Conservation (phyloP, 306 rosid genomes). For the Pyrus bretschneideri region DNA sequence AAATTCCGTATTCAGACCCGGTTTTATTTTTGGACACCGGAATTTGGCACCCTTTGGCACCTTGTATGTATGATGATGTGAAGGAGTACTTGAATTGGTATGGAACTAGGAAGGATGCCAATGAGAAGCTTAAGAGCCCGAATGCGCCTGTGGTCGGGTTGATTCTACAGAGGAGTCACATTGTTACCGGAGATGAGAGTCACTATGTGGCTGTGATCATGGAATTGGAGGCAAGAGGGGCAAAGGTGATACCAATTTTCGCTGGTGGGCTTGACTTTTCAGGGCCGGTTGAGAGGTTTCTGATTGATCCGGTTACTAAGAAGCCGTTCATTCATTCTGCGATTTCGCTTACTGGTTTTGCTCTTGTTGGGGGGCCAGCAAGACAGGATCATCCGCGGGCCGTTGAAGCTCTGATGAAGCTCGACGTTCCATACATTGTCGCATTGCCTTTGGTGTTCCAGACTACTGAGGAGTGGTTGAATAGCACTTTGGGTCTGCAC, state of each 20-base stretch:
- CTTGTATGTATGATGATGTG: conserved; percentile 95
- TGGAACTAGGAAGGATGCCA: conserved; percentile 83
- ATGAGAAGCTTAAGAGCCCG: conserved; percentile 69
- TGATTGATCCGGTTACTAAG: conserved; percentile 77
- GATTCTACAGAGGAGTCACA: conserved; percentile 92
- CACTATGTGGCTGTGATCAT: conserved; percentile 97
- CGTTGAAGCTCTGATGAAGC: conserved; percentile 72
- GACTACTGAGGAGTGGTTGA: conserved; percentile 97
- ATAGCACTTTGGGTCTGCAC: conserved; percentile 90
- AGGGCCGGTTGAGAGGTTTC: conserved; percentile 85
- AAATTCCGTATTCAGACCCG: conserved; percentile 79
- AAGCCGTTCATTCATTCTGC: conserved; percentile 72
- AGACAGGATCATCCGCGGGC: conserved; percentile 99
- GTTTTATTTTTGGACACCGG: conserved; percentile 87
- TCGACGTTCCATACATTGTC: conserved; percentile 90
- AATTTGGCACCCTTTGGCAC: conserved; percentile 98
- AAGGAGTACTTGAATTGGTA: conserved; percentile 98
- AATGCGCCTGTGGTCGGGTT: conserved; percentile 63
- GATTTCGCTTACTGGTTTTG: conserved; percentile 86
- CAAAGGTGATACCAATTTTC: conserved; percentile 87
- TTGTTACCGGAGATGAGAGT: conserved; percentile 95
- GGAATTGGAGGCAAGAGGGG: conserved; percentile 96
- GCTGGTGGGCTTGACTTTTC: conserved; percentile 95
- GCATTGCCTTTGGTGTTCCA: conserved; percentile 97
- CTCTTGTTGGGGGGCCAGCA: conserved; percentile 98